A percentile compares a stretch with the other conserved stretches of the same genome.
phyloP scores from a whole-genome alignment of 805 yeast genomes.

The Cyberlindnera sargentensis region DNA sequence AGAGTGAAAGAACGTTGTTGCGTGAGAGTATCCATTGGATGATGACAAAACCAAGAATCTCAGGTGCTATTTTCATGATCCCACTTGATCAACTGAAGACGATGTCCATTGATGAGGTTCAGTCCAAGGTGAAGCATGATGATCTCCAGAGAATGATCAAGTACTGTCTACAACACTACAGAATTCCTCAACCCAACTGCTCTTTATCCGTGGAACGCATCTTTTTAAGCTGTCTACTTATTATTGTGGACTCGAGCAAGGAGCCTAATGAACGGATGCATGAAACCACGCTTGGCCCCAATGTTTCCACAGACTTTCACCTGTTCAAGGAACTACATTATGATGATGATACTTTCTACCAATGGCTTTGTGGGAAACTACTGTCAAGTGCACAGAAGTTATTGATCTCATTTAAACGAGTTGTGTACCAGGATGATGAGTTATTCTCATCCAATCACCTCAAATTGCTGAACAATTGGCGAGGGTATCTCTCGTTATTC shows the following conservation, averaged over 20 bases:
- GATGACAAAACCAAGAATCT: not conserved
- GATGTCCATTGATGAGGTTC: not conserved
- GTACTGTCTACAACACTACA: not conserved
- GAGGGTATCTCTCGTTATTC: constrained; percentile 2
- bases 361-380: not conserved
- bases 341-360: not conserved
- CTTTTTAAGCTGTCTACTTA: not conserved
- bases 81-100: not conserved
- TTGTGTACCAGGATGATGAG: not conserved
- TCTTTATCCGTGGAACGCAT: not conserved
- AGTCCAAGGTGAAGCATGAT: not conserved
- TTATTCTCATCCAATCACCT: constrained; percentile 1
- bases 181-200: not conserved
- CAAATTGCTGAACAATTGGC: constrained; percentile 7
- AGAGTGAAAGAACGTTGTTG: too few relatives aligned
- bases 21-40: not conserved
- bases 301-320: not conserved
- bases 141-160: not conserved
- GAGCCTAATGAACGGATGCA: not conserved
- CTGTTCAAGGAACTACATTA: not conserved
- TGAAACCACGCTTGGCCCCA: not conserved
- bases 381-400: not conserved
- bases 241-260: not conserved
- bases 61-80: not conserved
- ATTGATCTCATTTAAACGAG: not conserved